Evolutionary conservation across 495 filamentous ascomycete species (phyloP).

Genomic region (Aspergillus carlsbadensis): DNA sequence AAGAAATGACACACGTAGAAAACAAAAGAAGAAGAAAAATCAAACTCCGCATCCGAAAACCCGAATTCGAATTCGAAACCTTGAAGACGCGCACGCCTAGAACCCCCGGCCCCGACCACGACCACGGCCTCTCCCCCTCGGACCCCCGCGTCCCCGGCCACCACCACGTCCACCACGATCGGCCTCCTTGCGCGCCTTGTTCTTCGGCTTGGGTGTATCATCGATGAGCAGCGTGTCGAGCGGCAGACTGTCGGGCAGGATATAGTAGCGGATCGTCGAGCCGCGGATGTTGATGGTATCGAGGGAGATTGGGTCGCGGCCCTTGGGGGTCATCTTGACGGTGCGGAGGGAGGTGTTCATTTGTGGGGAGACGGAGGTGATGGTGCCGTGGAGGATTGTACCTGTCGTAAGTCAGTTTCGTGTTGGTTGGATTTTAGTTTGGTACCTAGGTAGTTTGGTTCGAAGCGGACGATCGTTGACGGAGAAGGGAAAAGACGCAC

Average conservation of each 20-base stretch:
- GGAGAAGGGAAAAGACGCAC: conserved; percentile 44
- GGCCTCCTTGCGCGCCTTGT: conserved; percentile 95
- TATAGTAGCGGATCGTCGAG: conserved; percentile 88
- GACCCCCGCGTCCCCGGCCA: conserved; percentile 47
- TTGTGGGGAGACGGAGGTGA: conserved; percentile 88
- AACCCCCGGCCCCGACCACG: conserved; percentile 66
- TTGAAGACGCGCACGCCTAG: conserved; percentile 23
- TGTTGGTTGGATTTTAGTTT: not conserved
- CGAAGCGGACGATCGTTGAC: no score
- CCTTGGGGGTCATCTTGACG: conserved; percentile 90
- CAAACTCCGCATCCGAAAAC: conserved; percentile 10
- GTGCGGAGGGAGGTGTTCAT: conserved; percentile 96
- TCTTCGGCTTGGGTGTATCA: conserved; percentile 96
- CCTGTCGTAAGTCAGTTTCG: conserved; percentile 54
- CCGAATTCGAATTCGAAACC: conserved; percentile 1
- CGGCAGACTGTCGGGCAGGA: conserved; percentile 90
- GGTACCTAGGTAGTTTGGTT: not conserved
- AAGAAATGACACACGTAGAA: not conserved
- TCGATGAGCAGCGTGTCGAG: conserved; percentile 94
- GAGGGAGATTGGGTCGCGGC: conserved; percentile 79
- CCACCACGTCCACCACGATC: conserved; percentile 64
- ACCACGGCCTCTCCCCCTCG: conserved; percentile 61
- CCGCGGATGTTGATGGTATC: conserved; percentile 97
- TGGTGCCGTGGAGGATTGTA: conserved; percentile 92
- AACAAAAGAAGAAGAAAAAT: not conserved